Conservation (phyloP, 257 asterid species). For the Capsicum chinense region DNA sequence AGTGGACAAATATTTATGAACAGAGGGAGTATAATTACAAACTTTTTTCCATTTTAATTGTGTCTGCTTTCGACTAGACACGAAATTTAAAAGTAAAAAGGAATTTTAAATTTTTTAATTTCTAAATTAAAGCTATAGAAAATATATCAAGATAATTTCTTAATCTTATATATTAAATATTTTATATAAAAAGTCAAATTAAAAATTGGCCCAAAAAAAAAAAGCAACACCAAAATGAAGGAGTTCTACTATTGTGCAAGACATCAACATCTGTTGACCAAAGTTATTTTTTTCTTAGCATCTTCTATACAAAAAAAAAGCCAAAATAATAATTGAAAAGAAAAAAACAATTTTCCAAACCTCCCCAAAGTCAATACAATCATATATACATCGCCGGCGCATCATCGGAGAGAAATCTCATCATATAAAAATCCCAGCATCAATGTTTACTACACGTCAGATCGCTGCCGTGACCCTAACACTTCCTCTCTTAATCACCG, state of each 20-base stretch:
- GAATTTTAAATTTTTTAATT: no score
- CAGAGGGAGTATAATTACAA: no score
- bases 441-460: constrained; percentile 32
- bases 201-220: no score
- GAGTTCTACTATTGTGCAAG: neutral
- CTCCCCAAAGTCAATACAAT: neutral
- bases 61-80: no score
- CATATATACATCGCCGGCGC: neutral
- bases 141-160: no score
- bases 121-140: no score
- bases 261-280: neutral
- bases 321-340: neutral
- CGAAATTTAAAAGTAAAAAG: no score
- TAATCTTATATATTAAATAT: no score
- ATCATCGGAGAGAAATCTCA: constrained; percentile 1
- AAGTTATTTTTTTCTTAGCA: neutral
- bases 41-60: no score
- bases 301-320: neutral
- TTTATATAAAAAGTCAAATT: no score
- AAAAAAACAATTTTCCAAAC: neutral
- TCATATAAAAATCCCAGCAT: neutral
- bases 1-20: no score
- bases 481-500: constrained; percentile 40
- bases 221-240: no score
- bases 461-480: constrained; percentile 32